Evolutionary conservation across 1,284 basidiomycete species (phyloP).

Genomic region (Trametes hirsuta): DNA sequence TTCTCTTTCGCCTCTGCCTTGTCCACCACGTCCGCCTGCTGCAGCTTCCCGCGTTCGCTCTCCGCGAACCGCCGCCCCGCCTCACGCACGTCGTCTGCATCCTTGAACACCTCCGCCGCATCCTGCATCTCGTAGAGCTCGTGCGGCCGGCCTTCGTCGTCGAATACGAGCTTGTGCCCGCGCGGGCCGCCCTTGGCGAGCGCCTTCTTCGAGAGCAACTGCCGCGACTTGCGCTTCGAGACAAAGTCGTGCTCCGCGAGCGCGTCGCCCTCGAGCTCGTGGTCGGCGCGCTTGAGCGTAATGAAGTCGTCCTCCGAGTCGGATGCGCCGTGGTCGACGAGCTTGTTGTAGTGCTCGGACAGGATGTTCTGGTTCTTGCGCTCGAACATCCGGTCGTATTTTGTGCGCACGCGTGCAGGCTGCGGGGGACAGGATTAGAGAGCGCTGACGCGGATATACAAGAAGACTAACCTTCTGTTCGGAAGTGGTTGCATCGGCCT

Average conservation of each 20-base stretch:
- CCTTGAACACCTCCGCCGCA: conserved; percentile 68
- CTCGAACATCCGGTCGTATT: conserved; percentile 98
- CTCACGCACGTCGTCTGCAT: conserved; percentile 62
- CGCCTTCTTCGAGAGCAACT: conserved; percentile 80
- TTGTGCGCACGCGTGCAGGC: conserved; percentile 72
- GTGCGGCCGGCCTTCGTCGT: conserved; percentile 81
- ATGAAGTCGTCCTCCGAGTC: conserved; percentile 87
- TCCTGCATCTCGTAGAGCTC: conserved; percentile 82
- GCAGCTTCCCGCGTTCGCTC: conserved; percentile 73
- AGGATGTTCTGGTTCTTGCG: conserved; percentile 95
- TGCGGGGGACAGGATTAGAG: background rate
- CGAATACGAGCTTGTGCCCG: conserved; percentile 80
- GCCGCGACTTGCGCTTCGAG: conserved; percentile 67
- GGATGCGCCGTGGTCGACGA: conserved; percentile 68
- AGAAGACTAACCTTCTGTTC: conserved; percentile 15
- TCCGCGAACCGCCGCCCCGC: conserved; percentile 74
- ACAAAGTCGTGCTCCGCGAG: conserved; percentile 46
- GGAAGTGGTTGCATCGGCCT: background rate
- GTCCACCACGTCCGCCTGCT: conserved; percentile 73
- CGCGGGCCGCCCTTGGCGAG: conserved; percentile 64
- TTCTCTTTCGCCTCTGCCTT: conserved; percentile 86
- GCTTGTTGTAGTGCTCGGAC: conserved; percentile 89
- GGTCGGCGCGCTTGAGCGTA: conserved; percentile 89
- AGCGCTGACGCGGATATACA: background rate
- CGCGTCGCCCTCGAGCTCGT: conserved; percentile 62